A percentile compares a stretch with the other conserved stretches of the same genome.
Evolutionary conservation across 371 early-diverging fungal species (phyloP).

Genomic region (Rhizopus arrhizus): DNA sequence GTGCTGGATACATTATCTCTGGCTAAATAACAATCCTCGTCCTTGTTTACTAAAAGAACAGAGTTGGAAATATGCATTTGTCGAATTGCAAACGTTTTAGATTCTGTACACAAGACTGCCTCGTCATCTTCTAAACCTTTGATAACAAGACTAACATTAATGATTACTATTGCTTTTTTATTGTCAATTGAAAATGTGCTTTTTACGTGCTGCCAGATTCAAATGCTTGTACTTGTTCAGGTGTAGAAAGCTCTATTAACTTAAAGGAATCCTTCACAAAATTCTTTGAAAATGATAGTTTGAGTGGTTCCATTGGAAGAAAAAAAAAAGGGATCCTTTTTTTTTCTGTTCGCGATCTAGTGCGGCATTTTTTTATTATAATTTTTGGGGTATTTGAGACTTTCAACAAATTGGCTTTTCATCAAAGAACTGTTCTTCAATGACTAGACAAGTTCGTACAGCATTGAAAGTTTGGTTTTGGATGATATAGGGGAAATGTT

Average conservation of each 20-base stretch:
- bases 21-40: constrained; percentile 19
- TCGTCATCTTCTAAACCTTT: constrained; percentile 57
- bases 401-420: too few relatives aligned
- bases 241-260: constrained; percentile 29
- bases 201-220: constrained; percentile 31
- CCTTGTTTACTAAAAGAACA: constrained; percentile 32
- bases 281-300: constrained; percentile 27
- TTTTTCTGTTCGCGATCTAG: neutral
- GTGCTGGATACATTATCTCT: constrained; percentile 42
- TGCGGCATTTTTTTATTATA: too few relatives aligned
- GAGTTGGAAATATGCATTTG: constrained; percentile 63
- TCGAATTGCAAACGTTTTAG: constrained; percentile 49
- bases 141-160: constrained; percentile 36
- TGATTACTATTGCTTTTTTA: neutral
- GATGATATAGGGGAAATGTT: too few relatives aligned
- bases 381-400: too few relatives aligned
- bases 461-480: too few relatives aligned
- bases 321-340: neutral
- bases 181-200: neutral
- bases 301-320: neutral
- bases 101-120: constrained; percentile 59
- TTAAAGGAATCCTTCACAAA: constrained; percentile 32
- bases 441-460: too few relatives aligned
- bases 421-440: too few relatives aligned
- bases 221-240: constrained; percentile 28